Evolutionary conservation across 495 filamentous ascomycete species (phyloP), one percentile per base, ranked within the genome.

Genomic region (Aspergillus campestris): DNA sequence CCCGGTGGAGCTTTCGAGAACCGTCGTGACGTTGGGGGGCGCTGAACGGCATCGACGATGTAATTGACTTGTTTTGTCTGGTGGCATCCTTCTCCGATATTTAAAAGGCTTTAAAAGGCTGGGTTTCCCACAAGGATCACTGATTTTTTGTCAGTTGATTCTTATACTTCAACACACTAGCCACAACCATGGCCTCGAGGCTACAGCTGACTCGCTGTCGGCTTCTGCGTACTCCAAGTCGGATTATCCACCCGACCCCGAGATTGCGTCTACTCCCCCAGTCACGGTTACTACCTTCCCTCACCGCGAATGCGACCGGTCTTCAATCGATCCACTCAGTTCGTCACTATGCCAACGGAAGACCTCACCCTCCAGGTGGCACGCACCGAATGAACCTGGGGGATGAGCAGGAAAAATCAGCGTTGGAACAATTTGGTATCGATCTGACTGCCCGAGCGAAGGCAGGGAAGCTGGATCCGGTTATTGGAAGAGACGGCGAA

Each of bases 381-480:
- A 95, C 87, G 5, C 86, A 95, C 66, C 87, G 85, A 40, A 96
- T 97, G 88, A 79, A 95, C 62, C 55, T 95, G 45, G 79, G 88
- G 30, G 86, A 80, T 33, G 75, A 83, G 55, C 77, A 79, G 10
- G 82, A 95, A 61, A 89, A 95, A 60, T 66, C 87, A 6, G 88
- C 92, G 1, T 62, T 97, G 29, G 91, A 96, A 61, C 75, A 94
- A 62, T 98, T 81, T 60, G 92, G 92, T 43, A 72, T 94, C 44
- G 91, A 98, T 61, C 72, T 98, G 42, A 97, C 92, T 7, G 87
- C 80, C 6, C 80, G 77, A 55, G 92, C 92, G 27, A 87, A 75
- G 57, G 84, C 81, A 24, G 92, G 92, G 37, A 96, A 95, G 61
- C 74, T 98, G 6, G 92, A 98, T 55, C 92, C 92, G 1, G 89